Evolutionary conservation across 805 yeast genomes (phyloP).

Genomic region (Suhomyces prunicola): DNA sequence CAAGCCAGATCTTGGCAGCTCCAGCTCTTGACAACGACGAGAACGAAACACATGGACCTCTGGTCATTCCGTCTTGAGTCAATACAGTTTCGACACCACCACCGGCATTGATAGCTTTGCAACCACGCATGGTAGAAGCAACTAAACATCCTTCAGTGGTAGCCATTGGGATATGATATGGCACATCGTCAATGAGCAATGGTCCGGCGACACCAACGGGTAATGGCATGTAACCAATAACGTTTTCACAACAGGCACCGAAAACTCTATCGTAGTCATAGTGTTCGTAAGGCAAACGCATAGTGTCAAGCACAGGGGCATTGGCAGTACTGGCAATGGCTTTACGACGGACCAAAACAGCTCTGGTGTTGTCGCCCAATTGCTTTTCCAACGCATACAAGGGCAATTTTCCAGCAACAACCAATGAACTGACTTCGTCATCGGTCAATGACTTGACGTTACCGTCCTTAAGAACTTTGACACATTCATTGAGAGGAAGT

Average conservation of each 20-base stretch:
- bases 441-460: constrained; percentile 61
- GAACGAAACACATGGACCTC: constrained; percentile 97
- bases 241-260: constrained; percentile 99
- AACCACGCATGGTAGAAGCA: constrained; percentile 98
- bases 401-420: constrained; percentile 75
- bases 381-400: constrained; percentile 93
- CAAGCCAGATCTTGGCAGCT: constrained; percentile 92
- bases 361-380: constrained; percentile 83
- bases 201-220: constrained; percentile 99
- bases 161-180: constrained; percentile 96
- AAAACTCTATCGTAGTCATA: constrained; percentile 95
- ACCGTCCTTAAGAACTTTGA: constrained; percentile 65
- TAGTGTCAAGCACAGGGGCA: constrained; percentile 72
- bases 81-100: constrained; percentile 93
- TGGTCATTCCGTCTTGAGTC: constrained; percentile 97
- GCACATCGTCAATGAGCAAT: constrained; percentile 79
- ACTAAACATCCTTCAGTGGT: constrained; percentile 99
- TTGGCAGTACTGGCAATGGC: constrained; percentile 83
- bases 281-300: constrained; percentile 70
- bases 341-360: constrained; percentile 88
- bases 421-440: constrained; percentile 71
- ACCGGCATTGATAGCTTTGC: constrained; percentile 95
- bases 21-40: constrained; percentile 84
- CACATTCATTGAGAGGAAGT: constrained; percentile 63
- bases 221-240: constrained; percentile 91